Evolutionary conservation across 306 rosid species (phyloP), one percentile per base, ranked within the genome.

Genomic region (Cucumis hystrix): DNA sequence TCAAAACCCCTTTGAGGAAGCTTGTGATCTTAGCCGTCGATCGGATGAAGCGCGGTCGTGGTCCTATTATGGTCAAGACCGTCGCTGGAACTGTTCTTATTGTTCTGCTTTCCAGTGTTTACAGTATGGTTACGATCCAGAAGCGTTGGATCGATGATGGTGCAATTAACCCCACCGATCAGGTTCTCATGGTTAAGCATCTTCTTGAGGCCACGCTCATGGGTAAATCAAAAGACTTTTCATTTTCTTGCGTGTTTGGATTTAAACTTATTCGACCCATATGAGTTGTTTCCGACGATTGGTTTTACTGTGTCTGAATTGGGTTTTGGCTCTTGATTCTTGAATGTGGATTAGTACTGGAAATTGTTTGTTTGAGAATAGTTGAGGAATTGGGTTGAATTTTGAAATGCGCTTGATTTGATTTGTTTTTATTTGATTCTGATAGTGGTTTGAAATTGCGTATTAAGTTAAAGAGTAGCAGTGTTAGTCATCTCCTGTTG

Each of bases 1-100:
- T 95, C 90, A 95, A 83, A 79, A 95, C 92, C 63, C 99, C 99
- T 0, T 83, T 89, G 83, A 84, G 98, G 85, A 95, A 92, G 83
- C 86, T 92, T 12, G 90, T 87, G 75, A 88, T 92, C 33, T 52
- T 85, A 87, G 86, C 83, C 2, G 77, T 92, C 87, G 98, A 92
- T 88, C 92, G 95, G 47, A 56, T 91, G 77, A 95, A 92, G 88
- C 86, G 93, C 4, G 93, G 97, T 2, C 87, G 91, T 52, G 98
- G 98, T 62, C 98, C 97, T 30, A 18, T 92, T 15, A 82, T 95
- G 84, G 97, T 91, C 58, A 92, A 89, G 87, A 89, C 92, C 35
- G 87, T 89, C 39, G 91, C 75, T 21, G 97, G 80, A 18, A 95
- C 99, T 23, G 71, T 91, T 69, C 28, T 81, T 7, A 77, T 86